A percentile compares a stretch with the other conserved stretches of the same genome.
Evolutionary conservation across 805 yeast species (phyloP).

Genomic region (Nakazawaea wickerhamii): DNA sequence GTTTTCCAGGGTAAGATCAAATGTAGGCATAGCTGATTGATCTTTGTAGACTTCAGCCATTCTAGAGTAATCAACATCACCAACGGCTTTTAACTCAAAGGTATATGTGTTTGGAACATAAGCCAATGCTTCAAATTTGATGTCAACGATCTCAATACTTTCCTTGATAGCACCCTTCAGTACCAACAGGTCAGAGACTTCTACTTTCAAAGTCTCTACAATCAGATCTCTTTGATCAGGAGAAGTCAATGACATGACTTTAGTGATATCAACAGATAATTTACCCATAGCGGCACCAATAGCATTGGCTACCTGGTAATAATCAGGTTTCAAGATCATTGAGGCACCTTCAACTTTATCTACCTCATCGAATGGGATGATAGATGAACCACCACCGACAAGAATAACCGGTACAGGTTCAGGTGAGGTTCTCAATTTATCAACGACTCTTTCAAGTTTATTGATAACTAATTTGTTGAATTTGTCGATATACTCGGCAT

Average conservation of each 20-base stretch:
- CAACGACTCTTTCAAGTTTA: conserved; percentile 35
- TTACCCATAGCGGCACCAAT: conserved; percentile 47
- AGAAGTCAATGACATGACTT: conserved; percentile 1
- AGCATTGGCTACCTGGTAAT: conserved; percentile 41
- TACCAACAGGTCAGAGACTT: conserved; percentile 17
- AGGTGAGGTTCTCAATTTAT: conserved; percentile 38
- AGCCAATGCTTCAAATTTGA: conserved; percentile 25
- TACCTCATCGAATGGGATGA: conserved; percentile 26
- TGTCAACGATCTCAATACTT: conserved; percentile 21
- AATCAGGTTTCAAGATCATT: conserved; percentile 35
- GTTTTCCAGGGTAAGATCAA: conserved; percentile 13
- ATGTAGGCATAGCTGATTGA: conserved; percentile 2
- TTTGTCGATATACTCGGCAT: conserved; percentile 10
- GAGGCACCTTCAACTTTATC: conserved; percentile 34
- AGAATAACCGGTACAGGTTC: conserved; percentile 37
- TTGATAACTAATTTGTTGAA: conserved; percentile 19
- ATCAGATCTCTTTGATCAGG: conserved; percentile 15
- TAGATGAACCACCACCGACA: conserved; percentile 47
- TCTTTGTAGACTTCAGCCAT: conserved; percentile 13
- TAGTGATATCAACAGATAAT: conserved; percentile 26
- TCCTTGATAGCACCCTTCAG: conserved; percentile 24
- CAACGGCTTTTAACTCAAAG: conserved; percentile 34
- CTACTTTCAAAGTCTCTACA: conserved; percentile 17
- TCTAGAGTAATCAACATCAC: conserved; percentile 36
- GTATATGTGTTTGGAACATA: conserved; percentile 29